Conservation (phyloP, 495 filamentous ascomycete species). For the Penicillium silybi region DNA sequence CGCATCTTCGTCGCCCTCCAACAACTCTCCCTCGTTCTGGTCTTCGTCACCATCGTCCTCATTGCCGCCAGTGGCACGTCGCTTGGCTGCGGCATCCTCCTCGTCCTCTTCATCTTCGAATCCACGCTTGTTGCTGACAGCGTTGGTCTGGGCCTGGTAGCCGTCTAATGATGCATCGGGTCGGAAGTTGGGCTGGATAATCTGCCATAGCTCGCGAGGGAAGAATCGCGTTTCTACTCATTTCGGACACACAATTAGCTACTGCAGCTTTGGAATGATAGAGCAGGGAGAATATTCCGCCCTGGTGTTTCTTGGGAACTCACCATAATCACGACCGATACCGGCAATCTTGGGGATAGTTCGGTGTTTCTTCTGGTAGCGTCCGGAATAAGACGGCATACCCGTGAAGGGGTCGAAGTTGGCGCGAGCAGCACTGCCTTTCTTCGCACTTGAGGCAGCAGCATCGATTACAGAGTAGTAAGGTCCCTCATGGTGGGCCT, state of each 20-base stretch:
- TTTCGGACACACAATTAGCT: conserved; percentile 1
- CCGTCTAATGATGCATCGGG: conserved; percentile 33
- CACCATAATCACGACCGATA: conserved; percentile 46
- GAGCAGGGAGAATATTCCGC: neutral
- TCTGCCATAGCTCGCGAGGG: conserved; percentile 52
- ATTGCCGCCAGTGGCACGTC: conserved; percentile 26
- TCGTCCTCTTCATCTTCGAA: conserved; percentile 49
- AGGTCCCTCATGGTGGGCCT: conserved; percentile 52
- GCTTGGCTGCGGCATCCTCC: conserved; percentile 27
- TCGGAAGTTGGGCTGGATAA: conserved; percentile 46
- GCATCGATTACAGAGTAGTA: conserved; percentile 54
- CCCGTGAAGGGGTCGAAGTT: conserved; percentile 57
- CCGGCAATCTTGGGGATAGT: conserved; percentile 44
- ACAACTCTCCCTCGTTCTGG: conserved; percentile 33
- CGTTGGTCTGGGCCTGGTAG: conserved; percentile 18
- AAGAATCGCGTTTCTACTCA: conserved; percentile 51
- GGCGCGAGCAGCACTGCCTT: conserved; percentile 34
- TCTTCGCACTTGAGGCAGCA: conserved; percentile 38
- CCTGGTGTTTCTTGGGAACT: conserved; percentile 4
- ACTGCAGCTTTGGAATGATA: neutral
- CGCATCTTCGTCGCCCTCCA: conserved; percentile 45
- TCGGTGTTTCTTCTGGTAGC: conserved; percentile 52
- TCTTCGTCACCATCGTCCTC: conserved; percentile 33
- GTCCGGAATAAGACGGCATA: conserved; percentile 55
- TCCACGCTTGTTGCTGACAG: conserved; percentile 32